phyloP scores from a whole-genome alignment of 2,329 filamentous ascomycete genomes.

The Capronia coronata region DNA sequence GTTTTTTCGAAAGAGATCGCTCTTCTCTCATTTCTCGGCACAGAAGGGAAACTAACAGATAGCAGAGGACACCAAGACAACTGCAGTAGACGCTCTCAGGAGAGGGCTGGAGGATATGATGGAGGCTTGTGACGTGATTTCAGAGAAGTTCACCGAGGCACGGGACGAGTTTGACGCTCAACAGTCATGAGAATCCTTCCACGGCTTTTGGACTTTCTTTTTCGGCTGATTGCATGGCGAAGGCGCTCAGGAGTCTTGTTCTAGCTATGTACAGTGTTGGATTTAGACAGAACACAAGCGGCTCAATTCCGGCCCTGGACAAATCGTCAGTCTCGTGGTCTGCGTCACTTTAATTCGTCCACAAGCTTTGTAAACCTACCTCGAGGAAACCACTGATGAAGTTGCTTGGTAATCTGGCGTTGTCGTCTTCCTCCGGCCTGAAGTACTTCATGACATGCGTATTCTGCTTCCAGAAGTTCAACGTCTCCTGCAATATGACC shows the following conservation, averaged over 20 bases:
- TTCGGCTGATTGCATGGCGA: slow-evolving; percentile 11
- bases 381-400: slow-evolving; percentile 95
- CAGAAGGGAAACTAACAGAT: neutral
- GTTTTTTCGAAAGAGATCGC: neutral
- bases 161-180: slow-evolving; percentile 53
- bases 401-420: slow-evolving; percentile 68
- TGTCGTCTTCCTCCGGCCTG: slow-evolving; percentile 75
- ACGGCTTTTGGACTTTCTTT: neutral
- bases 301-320: slow-evolving; percentile 20
- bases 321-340: slow-evolving; percentile 5
- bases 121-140: slow-evolving; percentile 85
- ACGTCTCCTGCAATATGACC: slow-evolving; percentile 66
- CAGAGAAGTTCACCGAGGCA: slow-evolving; percentile 75
- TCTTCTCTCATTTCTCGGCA: neutral
- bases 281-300: neutral
- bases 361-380: slow-evolving; percentile 54
- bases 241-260: slow-evolving; percentile 16
- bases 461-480: slow-evolving; percentile 99
- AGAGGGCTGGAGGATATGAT: slow-evolving; percentile 86
- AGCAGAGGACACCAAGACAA: slow-evolving; percentile 43
- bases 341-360: neutral
- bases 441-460: slow-evolving; percentile 97
- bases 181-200: slow-evolving; percentile 27
- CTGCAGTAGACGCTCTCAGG: slow-evolving; percentile 75
- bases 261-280: slow-evolving; percentile 27